A percentile compares a stretch with the other conserved stretches of the same genome.
These are phyloP conservation scores for Trebouxia sp. DNA, from an alignment of 139 green algal genomes.

Conservation along the genomic window DNA sequence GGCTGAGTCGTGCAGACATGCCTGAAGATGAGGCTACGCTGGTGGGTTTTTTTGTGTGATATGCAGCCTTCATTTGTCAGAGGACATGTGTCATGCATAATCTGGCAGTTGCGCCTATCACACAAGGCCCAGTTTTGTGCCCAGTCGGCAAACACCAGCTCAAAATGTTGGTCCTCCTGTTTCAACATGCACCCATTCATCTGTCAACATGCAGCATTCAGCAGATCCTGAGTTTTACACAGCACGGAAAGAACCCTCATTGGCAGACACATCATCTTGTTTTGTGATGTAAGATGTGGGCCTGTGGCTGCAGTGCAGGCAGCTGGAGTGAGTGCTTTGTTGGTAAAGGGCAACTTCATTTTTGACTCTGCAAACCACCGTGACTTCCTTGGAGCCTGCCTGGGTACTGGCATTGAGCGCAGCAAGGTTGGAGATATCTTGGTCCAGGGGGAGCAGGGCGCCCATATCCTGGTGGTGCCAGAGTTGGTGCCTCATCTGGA, in stretches of 20 bases:
- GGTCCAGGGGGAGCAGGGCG: slow-evolving; percentile 73
- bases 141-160: neutral
- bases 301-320: slow-evolving; percentile 11
- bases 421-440: slow-evolving; percentile 73
- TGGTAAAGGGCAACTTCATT: slow-evolving; percentile 70
- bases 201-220: neutral
- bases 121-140: too few species aligned
- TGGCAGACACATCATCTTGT: neutral
- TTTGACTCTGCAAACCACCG: slow-evolving; percentile 76
- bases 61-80: too few species aligned
- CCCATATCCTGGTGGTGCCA: slow-evolving; percentile 70
- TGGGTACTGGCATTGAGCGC: slow-evolving; percentile 70
- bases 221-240: neutral
- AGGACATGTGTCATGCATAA: too few species aligned
- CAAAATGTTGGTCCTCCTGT: neutral
- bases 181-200: neutral
- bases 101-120: too few species aligned
- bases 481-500: slow-evolving; percentile 75
- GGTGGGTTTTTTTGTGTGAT: neutral
- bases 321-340: slow-evolving; percentile 60
- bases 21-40: neutral
- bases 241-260: neutral
- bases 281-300: neutral
- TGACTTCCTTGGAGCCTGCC: slow-evolving; percentile 78
- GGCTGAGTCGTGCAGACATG: neutral